Evolutionary conservation across 306 rosid genomes (phyloP), one percentile per base, ranked within the genome.

Genomic region (Crataegus laevigata): DNA sequence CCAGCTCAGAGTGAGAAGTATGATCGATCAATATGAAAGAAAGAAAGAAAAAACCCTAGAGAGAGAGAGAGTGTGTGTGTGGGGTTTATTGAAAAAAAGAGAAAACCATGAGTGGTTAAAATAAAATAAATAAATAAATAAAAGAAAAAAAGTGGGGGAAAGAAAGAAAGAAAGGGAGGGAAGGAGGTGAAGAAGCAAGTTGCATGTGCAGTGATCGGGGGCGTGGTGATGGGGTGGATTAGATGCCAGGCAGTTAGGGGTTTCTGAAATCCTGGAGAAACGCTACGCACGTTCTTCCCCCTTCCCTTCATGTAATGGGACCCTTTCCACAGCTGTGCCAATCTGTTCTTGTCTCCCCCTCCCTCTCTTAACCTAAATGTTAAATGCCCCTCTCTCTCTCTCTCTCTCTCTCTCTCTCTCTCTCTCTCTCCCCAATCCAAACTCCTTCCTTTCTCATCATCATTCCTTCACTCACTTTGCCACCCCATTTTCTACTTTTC

Each of bases 221-320:
- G 52, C 67, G 74, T 74, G 72, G 43, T 10, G 12, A 40, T 40
- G 43, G 43, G 43, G 43, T 40, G 12, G 65, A 63, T 76, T 68
- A 66, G 84, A 75, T 78, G 82, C 66, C 85, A 26, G 80, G 83
- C 72, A 71, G 86, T 78, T 79, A 3, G 36, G 81, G 78, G 65
- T 45, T 79, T 79, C 78, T 47, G 6, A 78, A 63, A 74, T 69
- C 77, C 77, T 36, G 77, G 66, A 78, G 75, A 75, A 79, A 83
- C 78, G 75, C 80, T 75, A 47, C 81, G 68, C 86, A 75, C 78
- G 78, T 75, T 80, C 80, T 62, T 22, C 60, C 71, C 25, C 75
- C 42, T 4, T 3, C 1, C 19, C 21, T 54, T 43, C 69, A 67
- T 19, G 69, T 13, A 19, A 17, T 18, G 81, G 81, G 82, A 15